Evolutionary conservation across 495 filamentous ascomycete species (phyloP).

Genomic region (Penicillium cataractarum): DNA sequence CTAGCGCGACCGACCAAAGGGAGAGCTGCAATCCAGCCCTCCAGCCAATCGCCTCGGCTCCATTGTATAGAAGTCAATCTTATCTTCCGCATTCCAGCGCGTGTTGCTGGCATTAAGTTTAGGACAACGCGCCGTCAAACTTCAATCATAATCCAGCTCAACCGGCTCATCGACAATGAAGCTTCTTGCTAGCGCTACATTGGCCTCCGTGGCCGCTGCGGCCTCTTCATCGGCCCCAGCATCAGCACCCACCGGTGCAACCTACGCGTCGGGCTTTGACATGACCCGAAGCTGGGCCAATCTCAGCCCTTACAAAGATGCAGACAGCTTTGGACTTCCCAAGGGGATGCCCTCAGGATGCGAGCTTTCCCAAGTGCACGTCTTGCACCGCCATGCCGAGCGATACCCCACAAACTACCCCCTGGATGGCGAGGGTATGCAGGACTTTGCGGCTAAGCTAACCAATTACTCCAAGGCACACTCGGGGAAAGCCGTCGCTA

Average conservation of each 20-base stretch:
- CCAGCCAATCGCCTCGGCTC: background rate
- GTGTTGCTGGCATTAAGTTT: background rate
- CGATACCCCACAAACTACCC: conserved; percentile 46
- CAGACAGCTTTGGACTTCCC: conserved; percentile 43
- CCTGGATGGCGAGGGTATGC: conserved; percentile 51
- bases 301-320: conserved; percentile 52
- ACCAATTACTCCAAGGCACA: conserved; percentile 47
- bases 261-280: conserved; percentile 39
- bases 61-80: background rate
- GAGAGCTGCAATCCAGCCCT: background rate
- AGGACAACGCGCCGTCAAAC: background rate
- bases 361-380: conserved; percentile 54
- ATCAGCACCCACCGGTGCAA: conserved; percentile 31
- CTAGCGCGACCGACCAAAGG: background rate
- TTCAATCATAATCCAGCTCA: background rate
- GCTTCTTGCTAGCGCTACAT: conserved; percentile 6
- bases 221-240: conserved; percentile 20
- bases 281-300: conserved; percentile 48
- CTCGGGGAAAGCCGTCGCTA: conserved; percentile 32
- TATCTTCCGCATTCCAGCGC: background rate
- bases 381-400: conserved; percentile 56
- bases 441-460: conserved; percentile 49
- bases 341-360: conserved; percentile 55
- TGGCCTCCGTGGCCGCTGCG: conserved; percentile 14
- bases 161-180: conserved; percentile 6